Base-by-base conservation (phyloP, 768 basidiomycete species). In the Serendipita sp. region DNA sequence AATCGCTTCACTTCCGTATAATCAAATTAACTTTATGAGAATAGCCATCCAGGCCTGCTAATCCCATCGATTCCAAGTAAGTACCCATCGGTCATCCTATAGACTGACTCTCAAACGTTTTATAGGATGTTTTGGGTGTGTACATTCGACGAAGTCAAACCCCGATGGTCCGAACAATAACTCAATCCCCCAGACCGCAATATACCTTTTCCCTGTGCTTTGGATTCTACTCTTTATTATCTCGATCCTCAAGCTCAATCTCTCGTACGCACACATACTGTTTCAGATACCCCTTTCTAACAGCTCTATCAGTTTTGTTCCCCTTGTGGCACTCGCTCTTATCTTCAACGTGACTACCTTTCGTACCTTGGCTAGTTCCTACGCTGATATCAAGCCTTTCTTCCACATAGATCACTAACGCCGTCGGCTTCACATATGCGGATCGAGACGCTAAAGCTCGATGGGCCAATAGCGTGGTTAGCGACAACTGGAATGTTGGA, bases 361-460 rank as follows among this genome's bases (percentile, higher is more conserved):
- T 51, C 35, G 1, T 8, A 32, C 56, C 24, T 32, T 53, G 41
- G 13, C 37, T 10, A 28, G 24, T 32, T 38, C 35, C 30, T 10
- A 32, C 8, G 8, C 56, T 60, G 28, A 60, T 24, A 32, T 35
- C 4, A 11, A 10, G 48, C 5, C n/a, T 53, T 16, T n/a, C 48
- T 16, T 53, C n/a, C 28, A 10, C n/a, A 32, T 8, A 60, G 56
- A 71, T 92, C 63, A 92, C 91, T 7, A 98, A 97, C 69, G 89
- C 86, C n/a, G 78, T 97, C 63, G 95, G 95, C 10, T 98, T 97
- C 77, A 96, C 93, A 58, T 98, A 92, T 71, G 90, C 88, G 54
- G 92, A 95, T 72, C 85, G 93, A 60, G 95, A 98, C 70, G 90
- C 95, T 32, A 96, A 96, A 74, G 83, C 86, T 69, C 83, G 84